Evolutionary conservation across 768 basidiomycete species (phyloP), one percentile per base, ranked within the genome.

Genomic region (Podaxis mareebaensis): DNA sequence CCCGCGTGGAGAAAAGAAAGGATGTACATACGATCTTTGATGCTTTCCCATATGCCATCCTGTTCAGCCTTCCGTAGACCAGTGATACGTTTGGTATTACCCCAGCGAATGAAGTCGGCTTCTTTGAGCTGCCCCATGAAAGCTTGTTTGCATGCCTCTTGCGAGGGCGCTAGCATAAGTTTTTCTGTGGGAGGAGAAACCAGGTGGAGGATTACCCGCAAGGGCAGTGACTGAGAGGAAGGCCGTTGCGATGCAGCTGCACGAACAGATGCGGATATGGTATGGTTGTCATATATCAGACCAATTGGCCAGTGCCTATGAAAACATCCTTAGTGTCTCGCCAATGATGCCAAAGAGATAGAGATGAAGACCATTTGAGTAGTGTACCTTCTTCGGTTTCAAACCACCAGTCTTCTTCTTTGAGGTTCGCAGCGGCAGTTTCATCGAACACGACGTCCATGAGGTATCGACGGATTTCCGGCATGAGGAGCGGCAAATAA

Each of bases 271-370:
- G 80, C 73, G 17, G 88, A 85, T 64, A 90, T 87, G 30, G 83
- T 83, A 72, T 92, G 87, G 75, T 86, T 94, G 76, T 93, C 95
- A 72, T 96, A 96, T 65, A 99, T 86, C 46, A 99, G 82, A 36
- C 97, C 97, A 63, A 99, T 86, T 54, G 96, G 90, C 97, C 96
- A 99, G 75, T 99, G 96, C 96, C 97, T 99, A 71, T 49, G 49
- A n/a, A 33, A 54, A 24, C 39, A 38, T 20, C 53, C 59, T 49
- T 63, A 65, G 58, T 53, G 48, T 53, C 12, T 15, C n/a, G 30
- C 44, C 11, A 53, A 48, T 44, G 39, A 54, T 4, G 61, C 15
- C 20, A 30, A 30, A 33, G 53, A 20, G 13, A 53, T 57, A 60
- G 15, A 51, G 55, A 81, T 86, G 65, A 62, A 12, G 24, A 96